Conservation (phyloP, 306 rosid genomes). For the Comarum palustre region DNA sequence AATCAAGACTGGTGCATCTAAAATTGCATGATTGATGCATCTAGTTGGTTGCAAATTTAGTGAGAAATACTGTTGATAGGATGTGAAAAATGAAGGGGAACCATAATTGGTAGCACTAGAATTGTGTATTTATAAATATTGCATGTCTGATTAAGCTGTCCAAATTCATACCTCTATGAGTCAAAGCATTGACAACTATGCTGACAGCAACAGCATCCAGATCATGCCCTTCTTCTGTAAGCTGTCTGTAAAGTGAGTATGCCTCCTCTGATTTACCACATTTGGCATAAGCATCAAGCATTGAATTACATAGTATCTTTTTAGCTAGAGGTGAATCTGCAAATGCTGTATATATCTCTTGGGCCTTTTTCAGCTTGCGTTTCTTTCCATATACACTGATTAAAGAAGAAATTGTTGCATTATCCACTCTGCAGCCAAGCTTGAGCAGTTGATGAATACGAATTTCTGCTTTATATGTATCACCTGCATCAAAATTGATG, state of each 20-base stretch:
- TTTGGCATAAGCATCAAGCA: conserved; percentile 80
- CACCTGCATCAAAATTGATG: conserved; percentile 51
- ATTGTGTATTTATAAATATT: neutral
- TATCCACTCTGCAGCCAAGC: conserved; percentile 51
- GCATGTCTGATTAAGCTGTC: neutral
- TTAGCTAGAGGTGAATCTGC: conserved; percentile 39
- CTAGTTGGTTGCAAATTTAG: neutral
- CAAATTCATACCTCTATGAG: conserved; percentile 52
- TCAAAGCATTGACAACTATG: conserved; percentile 73
- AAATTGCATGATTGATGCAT: neutral
- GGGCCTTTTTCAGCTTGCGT: conserved; percentile 60
- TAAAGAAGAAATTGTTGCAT: conserved; percentile 54
- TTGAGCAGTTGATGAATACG: conserved; percentile 41
- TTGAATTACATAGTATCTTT: conserved; percentile 49
- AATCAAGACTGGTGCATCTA: neutral
- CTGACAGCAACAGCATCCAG: conserved; percentile 74
- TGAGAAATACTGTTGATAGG: neutral
- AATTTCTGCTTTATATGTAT: conserved; percentile 64
- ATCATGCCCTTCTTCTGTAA: conserved; percentile 51
- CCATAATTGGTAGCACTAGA: neutral
- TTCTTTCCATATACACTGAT: conserved; percentile 67
- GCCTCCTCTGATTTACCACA: conserved; percentile 75
- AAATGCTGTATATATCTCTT: conserved; percentile 59
- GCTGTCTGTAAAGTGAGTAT: conserved; percentile 58
- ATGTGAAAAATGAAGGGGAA: neutral